Percentiles rank a stretch among this genome's conserved stretches.
Evolutionary conservation across 2,329 filamentous ascomycete species (phyloP).

Genomic region (Penicillium sp.): DNA sequence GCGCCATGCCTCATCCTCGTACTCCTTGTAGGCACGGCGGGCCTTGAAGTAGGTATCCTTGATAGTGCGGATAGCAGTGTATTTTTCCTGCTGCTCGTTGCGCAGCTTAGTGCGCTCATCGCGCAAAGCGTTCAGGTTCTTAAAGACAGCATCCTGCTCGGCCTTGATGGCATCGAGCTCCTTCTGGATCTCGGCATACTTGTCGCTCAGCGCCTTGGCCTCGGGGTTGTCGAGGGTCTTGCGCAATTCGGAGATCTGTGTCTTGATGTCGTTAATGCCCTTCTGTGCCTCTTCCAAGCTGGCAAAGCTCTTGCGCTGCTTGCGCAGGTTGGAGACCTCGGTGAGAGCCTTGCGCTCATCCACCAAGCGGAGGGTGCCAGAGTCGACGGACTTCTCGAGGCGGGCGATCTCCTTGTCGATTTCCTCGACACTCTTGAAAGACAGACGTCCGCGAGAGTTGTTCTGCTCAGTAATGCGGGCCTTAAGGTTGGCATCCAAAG

Average conservation of each 20-base stretch:
- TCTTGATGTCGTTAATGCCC: conserved; percentile 81
- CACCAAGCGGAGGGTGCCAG: conserved; percentile 88
- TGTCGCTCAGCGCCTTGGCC: conserved; percentile 79
- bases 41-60: conserved; percentile 85
- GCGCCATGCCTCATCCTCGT: conserved; percentile 79
- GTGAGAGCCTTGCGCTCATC: conserved; percentile 92
- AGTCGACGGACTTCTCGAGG: conserved; percentile 82
- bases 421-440: conserved; percentile 85
- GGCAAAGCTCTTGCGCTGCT: conserved; percentile 87
- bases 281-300: conserved; percentile 83
- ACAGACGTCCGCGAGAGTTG: conserved; percentile 72
- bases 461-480: conserved; percentile 84
- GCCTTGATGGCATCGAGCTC: conserved; percentile 89
- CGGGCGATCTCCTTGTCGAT: conserved; percentile 77
- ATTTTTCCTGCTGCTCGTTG: conserved; percentile 83
- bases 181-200: conserved; percentile 78
- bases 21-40: conserved; percentile 77
- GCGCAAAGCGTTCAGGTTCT: conserved; percentile 77
- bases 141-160: conserved; percentile 87
- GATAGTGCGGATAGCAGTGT: conserved; percentile 73
- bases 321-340: conserved; percentile 79
- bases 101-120: conserved; percentile 84
- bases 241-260: conserved; percentile 83
- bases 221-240: conserved; percentile 90
- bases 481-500: conserved; percentile 84